Conservation (phyloP, 352 stramenopile genomes). For the Phytophthora megakarya region DNA sequence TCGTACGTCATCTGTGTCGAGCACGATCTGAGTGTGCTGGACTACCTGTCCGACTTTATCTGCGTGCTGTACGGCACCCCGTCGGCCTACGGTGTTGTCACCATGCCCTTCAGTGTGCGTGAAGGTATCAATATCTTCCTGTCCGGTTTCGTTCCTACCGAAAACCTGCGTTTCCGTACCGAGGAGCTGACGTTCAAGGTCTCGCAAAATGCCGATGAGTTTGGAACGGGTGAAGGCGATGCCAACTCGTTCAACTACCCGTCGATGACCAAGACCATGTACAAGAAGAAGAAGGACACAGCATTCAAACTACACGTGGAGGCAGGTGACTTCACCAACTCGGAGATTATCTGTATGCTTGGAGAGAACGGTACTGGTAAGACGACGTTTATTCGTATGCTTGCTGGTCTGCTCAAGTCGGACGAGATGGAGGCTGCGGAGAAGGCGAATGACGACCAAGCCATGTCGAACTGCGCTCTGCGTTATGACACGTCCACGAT, state of each 20-base stretch:
- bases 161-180: constrained; percentile 99
- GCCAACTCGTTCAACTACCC: constrained; percentile 96
- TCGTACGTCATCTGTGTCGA: constrained; percentile 99
- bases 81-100: constrained; percentile 99
- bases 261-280: constrained; percentile 98
- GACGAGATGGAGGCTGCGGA: constrained; percentile 95
- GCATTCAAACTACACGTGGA: constrained; percentile 99
- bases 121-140: constrained; percentile 99
- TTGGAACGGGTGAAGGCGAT: constrained; percentile 84
- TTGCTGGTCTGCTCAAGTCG: constrained; percentile 98
- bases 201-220: constrained; percentile 92
- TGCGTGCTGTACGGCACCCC: constrained; percentile 99
- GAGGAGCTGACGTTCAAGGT: constrained; percentile 99
- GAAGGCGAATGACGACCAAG: constrained; percentile 64
- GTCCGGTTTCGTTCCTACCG: constrained; percentile 98
- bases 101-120: constrained; percentile 99
- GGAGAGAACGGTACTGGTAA: constrained; percentile 99
- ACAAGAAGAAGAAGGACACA: constrained; percentile 93
- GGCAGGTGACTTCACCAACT: constrained; percentile 97
- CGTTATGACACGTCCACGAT: constrained; percentile 87
- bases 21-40: constrained; percentile 99
- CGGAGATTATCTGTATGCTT: constrained; percentile 99
- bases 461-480: constrained; percentile 77
- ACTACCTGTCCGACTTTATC: constrained; percentile 99
- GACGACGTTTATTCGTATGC: constrained; percentile 99